Base-by-base conservation (phyloP, 306 rosid genomes). In the Castanopsis chinensis region DNA sequence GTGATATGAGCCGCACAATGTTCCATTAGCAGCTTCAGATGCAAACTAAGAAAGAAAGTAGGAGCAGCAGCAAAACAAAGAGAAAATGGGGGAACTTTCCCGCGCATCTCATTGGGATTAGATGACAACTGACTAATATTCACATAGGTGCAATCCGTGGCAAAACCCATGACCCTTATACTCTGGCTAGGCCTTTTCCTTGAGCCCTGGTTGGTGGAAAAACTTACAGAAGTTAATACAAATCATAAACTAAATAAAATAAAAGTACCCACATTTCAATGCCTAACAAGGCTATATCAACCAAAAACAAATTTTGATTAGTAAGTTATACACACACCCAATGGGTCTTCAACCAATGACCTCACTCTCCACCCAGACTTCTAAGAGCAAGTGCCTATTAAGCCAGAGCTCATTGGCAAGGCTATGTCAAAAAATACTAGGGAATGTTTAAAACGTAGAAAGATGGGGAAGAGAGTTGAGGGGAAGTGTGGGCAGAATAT, bases 11-110 rank as follows among this genome's bases (percentile, higher is more conserved):
- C 79, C 80, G 86, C 84, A 4, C 87, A 79, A 77, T 71, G 89
- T 82, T 91, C 90, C 92, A 96, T 86, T 64, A 96, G 89, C 83
- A 89, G 87, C 88, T 89, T 87, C 76, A 89, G 94, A 85, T 93
- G 99, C 91, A 96, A 82, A 80, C 89, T 80, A 77, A 96, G 81
- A 80, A 93, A 91, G 85, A 89, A 93, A 25, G 94, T 79, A 57
- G 99, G 97, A 3, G 96, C 94, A 65, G 99, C 96, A 69, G 94
- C 82, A 85, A 89, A 90, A 79, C 92, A 86, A 83, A 91, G 94
- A 79, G 94, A 82, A 81, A 91, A 87, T 18, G 94, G 90, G 75
- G 90, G 92, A 83, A 90, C 87, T 76, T 85, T 89, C 80, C 79
- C 72, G 27, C 13, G 58, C 57, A 78, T 84, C 79, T 81, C 80